These are phyloP conservation scores for Chlamydomonas incerta DNA, from an alignment of 139 green algal species.

Conservation along the genomic window DNA sequence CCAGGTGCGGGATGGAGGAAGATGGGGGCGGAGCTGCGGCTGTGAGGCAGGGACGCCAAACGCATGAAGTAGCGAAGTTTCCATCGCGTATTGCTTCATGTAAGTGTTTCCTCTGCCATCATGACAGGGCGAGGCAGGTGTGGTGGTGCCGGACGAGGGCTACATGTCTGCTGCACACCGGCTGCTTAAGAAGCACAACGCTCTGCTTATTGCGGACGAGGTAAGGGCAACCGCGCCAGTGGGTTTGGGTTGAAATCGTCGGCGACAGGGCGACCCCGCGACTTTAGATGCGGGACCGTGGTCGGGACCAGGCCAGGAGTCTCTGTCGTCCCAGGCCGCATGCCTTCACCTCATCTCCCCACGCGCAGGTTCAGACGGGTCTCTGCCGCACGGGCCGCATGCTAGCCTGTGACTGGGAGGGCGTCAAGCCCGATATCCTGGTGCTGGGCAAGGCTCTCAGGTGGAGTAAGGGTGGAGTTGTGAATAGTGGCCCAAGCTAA, in stretches of 20 bases:
- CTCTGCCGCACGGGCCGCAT: constrained; percentile 88
- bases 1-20: constrained; percentile 70
- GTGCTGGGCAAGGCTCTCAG: constrained; percentile 83
- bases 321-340: no score
- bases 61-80: neutral
- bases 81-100: no score
- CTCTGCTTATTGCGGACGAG: constrained; percentile 96
- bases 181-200: constrained; percentile 89
- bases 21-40: neutral
- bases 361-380: constrained; percentile 79
- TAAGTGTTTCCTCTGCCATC: no score
- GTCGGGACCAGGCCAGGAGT: no score
- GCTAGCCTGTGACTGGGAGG: constrained; percentile 90
- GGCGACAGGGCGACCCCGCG: no score
- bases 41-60: neutral
- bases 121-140: constrained; percentile 88
- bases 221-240: constrained; percentile 46
- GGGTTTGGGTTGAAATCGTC: no score
- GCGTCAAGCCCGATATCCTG: constrained; percentile 91
- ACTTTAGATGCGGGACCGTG: no score
- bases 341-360: neutral
- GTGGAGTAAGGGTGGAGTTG: no score
- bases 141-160: constrained; percentile 92
- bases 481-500: no score
- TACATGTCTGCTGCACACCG: constrained; percentile 85